Base-by-base conservation (phyloP, 208 protist genomes). In the Leishmania martiniquensis region DNA sequence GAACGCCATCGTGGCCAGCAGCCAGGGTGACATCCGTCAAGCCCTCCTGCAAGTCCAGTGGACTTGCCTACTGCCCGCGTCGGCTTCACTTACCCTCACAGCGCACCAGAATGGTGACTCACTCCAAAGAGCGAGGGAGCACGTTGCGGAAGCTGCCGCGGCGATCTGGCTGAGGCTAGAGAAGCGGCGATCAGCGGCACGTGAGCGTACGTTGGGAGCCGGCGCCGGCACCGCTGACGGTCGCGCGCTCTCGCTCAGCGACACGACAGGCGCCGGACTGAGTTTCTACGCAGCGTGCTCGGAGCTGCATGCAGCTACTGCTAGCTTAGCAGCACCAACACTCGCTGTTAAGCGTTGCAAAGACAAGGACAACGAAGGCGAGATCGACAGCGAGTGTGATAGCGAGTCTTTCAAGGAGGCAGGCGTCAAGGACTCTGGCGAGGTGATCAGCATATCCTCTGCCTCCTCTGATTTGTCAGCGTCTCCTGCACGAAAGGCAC, bases 1-100 rank as follows among this genome's bases (percentile, higher is more conserved):
- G 4, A 72, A 86, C 9, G 52, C 81, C 42, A 81, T 97, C 45
- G 83, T 77, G 32, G 85, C 84, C 37, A 69, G 85, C 22, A 88
- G 85, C 49, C 87, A 95, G 71, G 93, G 93, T 13, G 93, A 97
- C 77, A 89, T 97, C 37, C 89, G 93, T 13, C 93, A 97, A 73
- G 91, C 90, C 4, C 82, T 97, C 7, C 78, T 95, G 12, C 93
- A 97, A 79, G 39, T 90, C 22, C 87, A 96, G 71, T 97, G 88
- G 89, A 59, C 47, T 25, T 44, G 83, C n/a, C 74, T 94, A 1
- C 20, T 78, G 25, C 82, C 81, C 22, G 25, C 71, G n/a, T 37
- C 68, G 9, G 10, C 17, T 15, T 74, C 70, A 45, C 70, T 34
- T 17, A 22, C 34, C 51, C 5, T 22, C 15, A 49, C 4, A n/a